Percentiles rank a stretch among this genome's conserved stretches.
Evolutionary conservation across 1,139 yeast genomes (phyloP).

Genomic region (Scheffersomyces segobiensis): DNA sequence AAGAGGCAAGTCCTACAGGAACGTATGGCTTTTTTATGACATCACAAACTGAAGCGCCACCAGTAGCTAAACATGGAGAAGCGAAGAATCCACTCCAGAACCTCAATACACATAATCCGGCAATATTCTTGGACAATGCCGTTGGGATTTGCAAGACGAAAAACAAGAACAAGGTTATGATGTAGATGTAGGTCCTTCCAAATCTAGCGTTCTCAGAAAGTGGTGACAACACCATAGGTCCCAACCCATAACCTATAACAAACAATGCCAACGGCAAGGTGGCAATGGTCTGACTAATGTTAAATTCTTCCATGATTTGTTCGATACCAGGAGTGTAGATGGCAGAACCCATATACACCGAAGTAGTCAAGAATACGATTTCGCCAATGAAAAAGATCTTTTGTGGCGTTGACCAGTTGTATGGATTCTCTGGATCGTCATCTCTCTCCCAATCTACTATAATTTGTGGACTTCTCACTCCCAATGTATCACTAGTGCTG

Average conservation of each 20-base stretch:
- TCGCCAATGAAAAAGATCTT: slow-evolving; percentile 41
- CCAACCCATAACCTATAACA: slow-evolving; percentile 41
- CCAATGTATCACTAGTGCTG: not conserved
- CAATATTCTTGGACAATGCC: slow-evolving; percentile 31
- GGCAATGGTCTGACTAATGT: slow-evolving; percentile 27
- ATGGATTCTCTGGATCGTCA: slow-evolving; percentile 59
- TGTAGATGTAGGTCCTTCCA: slow-evolving; percentile 51
- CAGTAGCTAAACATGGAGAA: slow-evolving; percentile 37
- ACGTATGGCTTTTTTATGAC: slow-evolving; percentile 25
- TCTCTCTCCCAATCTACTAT: slow-evolving; percentile 46
- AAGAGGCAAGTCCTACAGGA: slow-evolving; percentile 34
- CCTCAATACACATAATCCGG: slow-evolving; percentile 32
- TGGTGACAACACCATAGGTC: slow-evolving; percentile 41
- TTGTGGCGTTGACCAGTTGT: slow-evolving; percentile 49
- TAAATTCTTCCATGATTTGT: slow-evolving; percentile 27
- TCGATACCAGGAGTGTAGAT: slow-evolving; percentile 57
- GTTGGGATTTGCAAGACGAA: slow-evolving; percentile 32
- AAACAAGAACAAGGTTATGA: slow-evolving; percentile 29
- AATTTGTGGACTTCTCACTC: slow-evolving; percentile 4
- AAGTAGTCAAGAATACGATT: slow-evolving; percentile 47
- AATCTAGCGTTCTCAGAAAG: slow-evolving; percentile 42
- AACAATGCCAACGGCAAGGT: slow-evolving; percentile 36
- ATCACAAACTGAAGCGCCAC: slow-evolving; percentile 39
- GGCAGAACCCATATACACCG: slow-evolving; percentile 63
- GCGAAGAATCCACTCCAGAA: slow-evolving; percentile 37